A percentile compares a stretch with the other conserved stretches of the same genome.
Evolutionary conservation across 176 grass and related monocot genomes (phyloP).

Genomic region (Oryza glumipatula): DNA sequence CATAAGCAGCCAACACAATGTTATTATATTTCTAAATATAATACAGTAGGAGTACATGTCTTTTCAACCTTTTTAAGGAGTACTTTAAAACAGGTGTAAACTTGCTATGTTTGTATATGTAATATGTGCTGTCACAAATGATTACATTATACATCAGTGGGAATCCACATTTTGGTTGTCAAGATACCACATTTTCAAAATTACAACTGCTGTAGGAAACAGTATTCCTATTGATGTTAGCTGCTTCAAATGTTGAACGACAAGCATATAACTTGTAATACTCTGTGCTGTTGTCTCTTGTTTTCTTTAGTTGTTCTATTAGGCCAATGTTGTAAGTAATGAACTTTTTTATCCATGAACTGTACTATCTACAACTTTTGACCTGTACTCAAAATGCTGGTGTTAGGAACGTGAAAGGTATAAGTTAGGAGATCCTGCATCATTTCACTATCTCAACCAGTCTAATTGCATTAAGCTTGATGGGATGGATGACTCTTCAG

Average conservation of each 20-base stretch:
- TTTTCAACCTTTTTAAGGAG: constrained; percentile 32
- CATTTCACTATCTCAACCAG: constrained; percentile 96
- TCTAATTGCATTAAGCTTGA: constrained; percentile 94
- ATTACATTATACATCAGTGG: not conserved
- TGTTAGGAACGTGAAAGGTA: constrained; percentile 81
- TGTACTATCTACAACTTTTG: constrained; percentile 31
- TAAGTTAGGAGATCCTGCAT: constrained; percentile 77
- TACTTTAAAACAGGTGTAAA: constrained; percentile 8
- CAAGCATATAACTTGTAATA: constrained; percentile 28
- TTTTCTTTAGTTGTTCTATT: constrained; percentile 39
- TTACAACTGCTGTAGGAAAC: not conserved
- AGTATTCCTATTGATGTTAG: not conserved
- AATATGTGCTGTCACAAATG: constrained; percentile 16
- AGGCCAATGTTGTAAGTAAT: not conserved
- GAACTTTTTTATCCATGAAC: constrained; percentile 11
- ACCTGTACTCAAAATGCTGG: constrained; percentile 29
- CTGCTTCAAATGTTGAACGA: constrained; percentile 17
- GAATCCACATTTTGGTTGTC: not conserved
- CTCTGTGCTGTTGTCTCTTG: constrained; percentile 12
- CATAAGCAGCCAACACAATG: not conserved
- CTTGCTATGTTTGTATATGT: constrained; percentile 13
- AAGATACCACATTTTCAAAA: constrained; percentile 23
- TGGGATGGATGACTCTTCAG: constrained; percentile 76
- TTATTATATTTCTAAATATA: not conserved
- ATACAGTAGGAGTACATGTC: not conserved